Evolutionary conservation across 768 basidiomycete genomes (phyloP), one percentile per base, ranked within the genome.

Genomic region (Russula olivacea): DNA sequence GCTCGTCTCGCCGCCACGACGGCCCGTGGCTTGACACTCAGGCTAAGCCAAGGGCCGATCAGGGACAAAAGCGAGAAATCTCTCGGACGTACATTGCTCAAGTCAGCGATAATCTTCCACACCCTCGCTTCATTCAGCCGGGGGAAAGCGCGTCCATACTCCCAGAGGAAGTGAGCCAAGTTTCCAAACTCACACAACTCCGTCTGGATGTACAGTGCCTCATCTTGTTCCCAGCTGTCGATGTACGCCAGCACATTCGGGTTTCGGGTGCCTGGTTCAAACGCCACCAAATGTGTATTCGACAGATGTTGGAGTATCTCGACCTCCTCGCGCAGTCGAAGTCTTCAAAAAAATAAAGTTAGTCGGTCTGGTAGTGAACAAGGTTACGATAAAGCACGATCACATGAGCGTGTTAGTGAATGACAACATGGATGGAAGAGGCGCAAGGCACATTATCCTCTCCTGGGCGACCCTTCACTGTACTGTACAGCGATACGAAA

Each of bases 221-320:
- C 87, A 57, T 87, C 84, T 72, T 97, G 88, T 75, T 99, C 97
- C 97, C 97, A 98, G 66, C 92, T 94, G 75, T 97, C 93, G 64
- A 93, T 79, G 70, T 94, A 96, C 19, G 81, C 82, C 38, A 99
- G 80, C 17, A 98, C 86, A 74, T 97, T 93, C 0, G 89, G 83
- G 74, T 93, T 89, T 25, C 78, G 71, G 58, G 73, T 73, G 30
- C 57, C 58, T 53, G 62, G 17, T 69, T 73, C 34, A 74, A 77
- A 68, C 73, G 73, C 38, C 4, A 50, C 54, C n/a, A 68, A 15
- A 59, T 68, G 53, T 28, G 71, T 76, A 61, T 75, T 73, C 59
- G 74, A 75, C 7, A 98, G 83, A 71, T 90, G 87, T 64, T 88
- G 85, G 45, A 98, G 81, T 66, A 96, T 87, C 67, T 96, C 90